Conservation (phyloP, 2,329 filamentous ascomycete species). For the Aureobasidium uvarum region DNA sequence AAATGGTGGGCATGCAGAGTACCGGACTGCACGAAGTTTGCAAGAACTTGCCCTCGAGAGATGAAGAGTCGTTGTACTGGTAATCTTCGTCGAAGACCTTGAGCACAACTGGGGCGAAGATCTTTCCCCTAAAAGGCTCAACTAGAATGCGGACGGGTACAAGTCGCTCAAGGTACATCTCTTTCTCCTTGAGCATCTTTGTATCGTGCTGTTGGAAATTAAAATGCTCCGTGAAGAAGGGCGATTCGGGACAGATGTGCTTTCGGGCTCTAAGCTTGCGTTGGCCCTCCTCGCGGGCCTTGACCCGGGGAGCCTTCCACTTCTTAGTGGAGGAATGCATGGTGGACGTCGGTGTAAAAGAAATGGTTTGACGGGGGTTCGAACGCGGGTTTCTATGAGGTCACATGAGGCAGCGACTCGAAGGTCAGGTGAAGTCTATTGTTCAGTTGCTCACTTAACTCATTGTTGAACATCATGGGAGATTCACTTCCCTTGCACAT, state of each 20-base stretch:
- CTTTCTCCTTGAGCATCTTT: slow-evolving; percentile 31
- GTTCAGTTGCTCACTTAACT: neutral
- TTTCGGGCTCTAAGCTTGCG: slow-evolving; percentile 31
- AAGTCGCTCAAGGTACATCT: slow-evolving; percentile 13
- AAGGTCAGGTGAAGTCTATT: neutral
- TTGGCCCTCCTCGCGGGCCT: slow-evolving; percentile 28
- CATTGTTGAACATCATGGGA: neutral
- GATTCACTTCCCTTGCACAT: neutral
- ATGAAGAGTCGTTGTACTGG: slow-evolving; percentile 6
- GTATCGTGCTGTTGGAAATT: slow-evolving; percentile 32
- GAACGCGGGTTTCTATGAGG: neutral
- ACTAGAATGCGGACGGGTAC: slow-evolving; percentile 6
- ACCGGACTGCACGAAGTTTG: slow-evolving; percentile 34
- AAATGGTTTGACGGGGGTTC: neutral
- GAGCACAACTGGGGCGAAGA: slow-evolving; percentile 21
- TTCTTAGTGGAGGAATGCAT: slow-evolving; percentile 28
- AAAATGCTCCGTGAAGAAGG: slow-evolving; percentile 33
- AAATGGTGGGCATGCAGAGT: slow-evolving; percentile 44
- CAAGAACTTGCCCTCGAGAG: slow-evolving; percentile 11
- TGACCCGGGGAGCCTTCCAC: slow-evolving; percentile 30
- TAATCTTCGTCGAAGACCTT: slow-evolving; percentile 8
- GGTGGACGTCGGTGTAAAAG: slow-evolving; percentile 15
- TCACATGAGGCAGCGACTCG: neutral
- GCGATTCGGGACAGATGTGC: slow-evolving; percentile 34
- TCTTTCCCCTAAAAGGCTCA: slow-evolving; percentile 29